Evolutionary conservation across 495 filamentous ascomycete species (phyloP).

Genomic region (Trichoderma asperelloides): DNA sequence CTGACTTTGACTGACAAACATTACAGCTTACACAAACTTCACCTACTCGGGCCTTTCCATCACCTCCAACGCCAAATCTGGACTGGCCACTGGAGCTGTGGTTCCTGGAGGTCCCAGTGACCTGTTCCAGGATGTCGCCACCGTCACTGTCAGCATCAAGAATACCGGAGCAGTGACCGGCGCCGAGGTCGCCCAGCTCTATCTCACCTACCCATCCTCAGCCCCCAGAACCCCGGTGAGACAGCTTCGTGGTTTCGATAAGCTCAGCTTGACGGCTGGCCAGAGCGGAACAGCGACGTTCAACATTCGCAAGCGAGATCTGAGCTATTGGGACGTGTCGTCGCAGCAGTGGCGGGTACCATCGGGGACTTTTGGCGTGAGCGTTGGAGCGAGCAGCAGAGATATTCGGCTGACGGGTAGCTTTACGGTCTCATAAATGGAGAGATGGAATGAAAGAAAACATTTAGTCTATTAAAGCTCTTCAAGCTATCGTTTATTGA

Average conservation of each 20-base stretch:
- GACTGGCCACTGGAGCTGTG: constrained; percentile 48
- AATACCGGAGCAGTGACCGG: constrained; percentile 65
- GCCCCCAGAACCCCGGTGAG: constrained; percentile 42
- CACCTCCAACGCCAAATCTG: constrained; percentile 32
- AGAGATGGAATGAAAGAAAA: not conserved
- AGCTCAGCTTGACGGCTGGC: constrained; percentile 40
- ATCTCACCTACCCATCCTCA: constrained; percentile 32
- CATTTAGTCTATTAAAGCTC: no score
- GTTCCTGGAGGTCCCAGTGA: constrained; percentile 56
- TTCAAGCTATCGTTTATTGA: no score
- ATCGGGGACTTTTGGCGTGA: constrained; percentile 35
- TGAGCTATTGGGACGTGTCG: constrained; percentile 47
- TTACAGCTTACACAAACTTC: constrained; percentile 51
- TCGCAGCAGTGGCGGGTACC: constrained; percentile 46
- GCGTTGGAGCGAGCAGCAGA: constrained; percentile 43
- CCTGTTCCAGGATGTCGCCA: constrained; percentile 53
- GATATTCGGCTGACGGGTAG: constrained; percentile 37
- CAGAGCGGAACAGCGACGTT: constrained; percentile 37
- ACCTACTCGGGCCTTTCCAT: constrained; percentile 38
- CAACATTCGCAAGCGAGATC: constrained; percentile 40
- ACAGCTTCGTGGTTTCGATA: constrained; percentile 52
- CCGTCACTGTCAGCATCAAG: constrained; percentile 48
- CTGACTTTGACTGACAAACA: constrained; percentile 11
- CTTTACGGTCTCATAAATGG: not conserved
- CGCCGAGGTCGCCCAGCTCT: constrained; percentile 66